These are phyloP conservation scores for Nicotiana paniculata DNA, from an alignment of 257 asterid species.

Conservation along the genomic window DNA sequence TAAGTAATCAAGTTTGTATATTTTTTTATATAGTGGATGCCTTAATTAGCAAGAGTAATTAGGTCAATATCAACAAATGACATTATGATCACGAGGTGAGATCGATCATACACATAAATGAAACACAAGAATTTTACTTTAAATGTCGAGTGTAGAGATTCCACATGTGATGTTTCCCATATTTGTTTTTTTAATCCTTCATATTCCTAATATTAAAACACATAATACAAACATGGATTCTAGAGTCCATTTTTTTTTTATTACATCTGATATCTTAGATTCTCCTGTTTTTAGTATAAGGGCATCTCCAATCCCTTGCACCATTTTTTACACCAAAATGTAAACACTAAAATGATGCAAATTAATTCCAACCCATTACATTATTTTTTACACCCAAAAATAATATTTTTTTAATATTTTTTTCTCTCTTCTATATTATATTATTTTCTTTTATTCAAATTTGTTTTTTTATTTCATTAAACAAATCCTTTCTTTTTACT, in stretches of 20 bases:
- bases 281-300: no score
- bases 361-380: no score
- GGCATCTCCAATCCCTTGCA: no score
- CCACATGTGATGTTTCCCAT: slow-evolving; percentile 42
- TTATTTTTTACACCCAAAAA: no score
- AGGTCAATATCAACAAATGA: not conserved
- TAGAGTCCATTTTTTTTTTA: not conserved
- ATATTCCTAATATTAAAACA: not conserved
- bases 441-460: no score
- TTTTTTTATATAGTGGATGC: not conserved
- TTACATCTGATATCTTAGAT: no score
- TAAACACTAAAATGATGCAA: no score
- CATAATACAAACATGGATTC: not conserved
- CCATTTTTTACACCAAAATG: no score
- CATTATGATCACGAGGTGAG: not conserved
- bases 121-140: slow-evolving; percentile 26
- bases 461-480: no score
- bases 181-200: not conserved
- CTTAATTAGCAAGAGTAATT: not conserved
- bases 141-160: slow-evolving; percentile 28
- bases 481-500: no score
- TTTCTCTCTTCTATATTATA: no score
- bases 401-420: no score
- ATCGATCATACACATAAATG: not conserved
- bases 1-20: not conserved